Conservation (phyloP, 2,329 filamentous ascomycete genomes). For the Xylaria sp. region DNA sequence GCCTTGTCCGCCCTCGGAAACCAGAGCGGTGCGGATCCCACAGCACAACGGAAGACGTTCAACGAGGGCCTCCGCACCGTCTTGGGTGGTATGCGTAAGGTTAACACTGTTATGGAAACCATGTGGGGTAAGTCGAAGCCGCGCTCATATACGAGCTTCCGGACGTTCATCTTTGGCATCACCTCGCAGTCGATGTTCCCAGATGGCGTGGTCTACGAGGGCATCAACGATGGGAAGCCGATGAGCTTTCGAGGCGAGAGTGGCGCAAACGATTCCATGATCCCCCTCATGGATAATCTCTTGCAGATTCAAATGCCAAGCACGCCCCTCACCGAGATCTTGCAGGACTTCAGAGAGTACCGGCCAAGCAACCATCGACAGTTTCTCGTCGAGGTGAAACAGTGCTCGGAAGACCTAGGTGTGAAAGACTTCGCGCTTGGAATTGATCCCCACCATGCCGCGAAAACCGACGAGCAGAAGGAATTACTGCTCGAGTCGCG, state of each 20-base stretch:
- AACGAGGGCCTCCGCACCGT: slow-evolving; percentile 72
- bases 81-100: slow-evolving; percentile 71
- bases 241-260: slow-evolving; percentile 90
- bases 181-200: slow-evolving; percentile 95
- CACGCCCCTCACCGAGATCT: slow-evolving; percentile 87
- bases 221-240: slow-evolving; percentile 75
- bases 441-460: slow-evolving; percentile 52
- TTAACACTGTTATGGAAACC: slow-evolving; percentile 83
- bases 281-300: slow-evolving; percentile 88
- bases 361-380: slow-evolving; percentile 87
- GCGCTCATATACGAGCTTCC: slow-evolving; percentile 85
- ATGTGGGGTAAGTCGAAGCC: slow-evolving; percentile 95
- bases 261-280: slow-evolving; percentile 94
- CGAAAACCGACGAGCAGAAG: slow-evolving; percentile 43
- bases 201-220: slow-evolving; percentile 88
- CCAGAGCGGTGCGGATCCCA: slow-evolving; percentile 45
- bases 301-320: slow-evolving; percentile 87
- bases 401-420: slow-evolving; percentile 58
- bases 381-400: slow-evolving; percentile 79
- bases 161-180: slow-evolving; percentile 97
- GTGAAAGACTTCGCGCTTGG: slow-evolving; percentile 66
- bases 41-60: slow-evolving; percentile 62
- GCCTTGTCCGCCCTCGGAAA: slow-evolving; percentile 62
- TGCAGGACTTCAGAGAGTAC: slow-evolving; percentile 89
- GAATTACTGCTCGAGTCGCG: slow-evolving; percentile 64